Base-by-base conservation (phyloP, 495 filamentous ascomycete species). In the Tuber aestivum region DNA sequence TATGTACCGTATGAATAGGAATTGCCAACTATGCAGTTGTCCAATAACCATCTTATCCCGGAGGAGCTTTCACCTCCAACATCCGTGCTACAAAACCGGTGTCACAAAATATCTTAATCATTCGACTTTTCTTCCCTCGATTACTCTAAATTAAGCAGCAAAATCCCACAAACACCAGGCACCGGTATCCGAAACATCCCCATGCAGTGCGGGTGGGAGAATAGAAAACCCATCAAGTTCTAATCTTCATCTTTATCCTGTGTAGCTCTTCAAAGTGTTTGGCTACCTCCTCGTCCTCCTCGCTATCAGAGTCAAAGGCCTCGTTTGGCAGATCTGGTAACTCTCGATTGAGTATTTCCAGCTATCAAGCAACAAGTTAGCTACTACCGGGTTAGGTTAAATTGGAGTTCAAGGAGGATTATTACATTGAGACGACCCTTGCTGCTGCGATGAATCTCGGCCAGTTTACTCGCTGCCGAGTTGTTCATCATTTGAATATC, bases 401-500 rank as follows among this genome's bases (percentile, higher is more conserved):
- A 45, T 48, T 69, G 45, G 40, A 41, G 38, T 68, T 70, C 61
- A 76, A 41, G 23, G 74, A 2, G 14, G n/a, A 72, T 69, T 16
- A 73, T 72, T 78, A 76, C 76, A 70, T 68, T 79, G 9, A 74
- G 65, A 44, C 50, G 23, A 6, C 72, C 44, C 50, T 72, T 73
- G 23, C 44, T 74, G 38, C 35, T 32, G 35, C 89, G 87, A 79
- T 95, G 88, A 69, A 97, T 94, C 83, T 92, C 92, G 70, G 91
- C 93, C 81, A 97, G 86, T 82, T 94, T 94, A n/a, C 89, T 88
- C 12, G 94, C 91, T 2, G 93, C 91, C 74, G 90, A 87, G 74
- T 91, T 84, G 70, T 92, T 93, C 86, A 92, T 92, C 76, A 84
- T 87, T 45, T 94, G 90, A 48, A 95, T 90, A 16, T 92, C 90